These are phyloP conservation scores for Stephanodiscus minutulus DNA, from an alignment of 108 stramenopile genomes.

Conservation along the genomic window DNA sequence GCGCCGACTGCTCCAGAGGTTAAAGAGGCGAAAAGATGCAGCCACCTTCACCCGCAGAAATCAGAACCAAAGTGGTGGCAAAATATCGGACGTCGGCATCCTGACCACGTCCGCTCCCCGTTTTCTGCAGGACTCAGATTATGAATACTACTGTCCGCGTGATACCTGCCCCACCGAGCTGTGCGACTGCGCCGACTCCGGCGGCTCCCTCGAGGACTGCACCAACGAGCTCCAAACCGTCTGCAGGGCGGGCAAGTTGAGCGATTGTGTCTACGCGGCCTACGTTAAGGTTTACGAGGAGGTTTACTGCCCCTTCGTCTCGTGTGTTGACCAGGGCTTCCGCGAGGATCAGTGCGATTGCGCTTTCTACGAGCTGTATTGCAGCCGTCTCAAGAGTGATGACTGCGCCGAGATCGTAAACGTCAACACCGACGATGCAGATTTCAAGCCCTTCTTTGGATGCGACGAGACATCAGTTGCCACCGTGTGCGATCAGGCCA, in stretches of 20 bases:
- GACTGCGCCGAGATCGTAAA: constrained; percentile 18
- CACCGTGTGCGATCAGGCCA: constrained; percentile 38
- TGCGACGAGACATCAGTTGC: constrained; percentile 41
- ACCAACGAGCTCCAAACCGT: constrained; percentile 38
- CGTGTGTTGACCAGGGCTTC: constrained; percentile 43
- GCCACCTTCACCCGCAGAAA: not conserved
- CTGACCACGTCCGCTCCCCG: constrained; percentile 25
- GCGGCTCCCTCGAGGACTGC: constrained; percentile 45
- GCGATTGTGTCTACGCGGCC: constrained; percentile 40
- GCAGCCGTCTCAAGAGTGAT: constrained; percentile 13
- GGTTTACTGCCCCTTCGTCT: constrained; percentile 41
- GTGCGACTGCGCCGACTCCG: constrained; percentile 47
- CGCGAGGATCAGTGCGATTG: constrained; percentile 48
- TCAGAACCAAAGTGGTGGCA: not conserved
- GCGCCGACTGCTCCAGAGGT: constrained; percentile 25
- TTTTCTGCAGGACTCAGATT: constrained; percentile 31
- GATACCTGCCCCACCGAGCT: constrained; percentile 44
- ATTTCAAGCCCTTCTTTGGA: constrained; percentile 50
- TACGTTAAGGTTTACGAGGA: constrained; percentile 38
- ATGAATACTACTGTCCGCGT: constrained; percentile 46
- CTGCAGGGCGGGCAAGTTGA: constrained; percentile 30
- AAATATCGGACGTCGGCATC: constrained; percentile 21
- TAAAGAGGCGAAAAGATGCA: constrained; percentile 15
- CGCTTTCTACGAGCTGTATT: constrained; percentile 51
- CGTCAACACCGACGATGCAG: constrained; percentile 2